These are phyloP conservation scores for Vitis hybrid DNA, from an alignment of 177 flowering plant species.

Conservation along the genomic window DNA sequence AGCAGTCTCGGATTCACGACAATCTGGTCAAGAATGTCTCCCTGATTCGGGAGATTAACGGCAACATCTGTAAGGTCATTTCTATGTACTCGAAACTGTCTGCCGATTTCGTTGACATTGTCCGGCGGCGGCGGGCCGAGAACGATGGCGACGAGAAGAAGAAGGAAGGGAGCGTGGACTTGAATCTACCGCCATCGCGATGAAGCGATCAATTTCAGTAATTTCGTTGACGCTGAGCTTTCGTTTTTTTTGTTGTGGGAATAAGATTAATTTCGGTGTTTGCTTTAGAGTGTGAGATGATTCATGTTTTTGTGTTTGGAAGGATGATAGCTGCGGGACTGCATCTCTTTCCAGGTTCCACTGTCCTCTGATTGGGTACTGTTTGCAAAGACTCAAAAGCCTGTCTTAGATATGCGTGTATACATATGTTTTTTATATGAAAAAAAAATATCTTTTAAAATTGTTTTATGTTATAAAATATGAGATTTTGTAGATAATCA, in stretches of 20 bases:
- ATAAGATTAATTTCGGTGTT: not conserved
- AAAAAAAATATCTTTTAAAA: too few species aligned
- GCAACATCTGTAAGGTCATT: conserved; percentile 20
- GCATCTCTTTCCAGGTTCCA: not conserved
- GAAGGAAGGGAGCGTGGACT: not conserved
- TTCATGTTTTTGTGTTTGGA: not conserved
- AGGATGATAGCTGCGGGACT: conserved; percentile 5
- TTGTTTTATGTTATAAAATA: too few species aligned
- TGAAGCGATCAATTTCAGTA: not conserved
- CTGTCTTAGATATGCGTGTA: too few species aligned
- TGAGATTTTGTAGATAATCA: too few species aligned
- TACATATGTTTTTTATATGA: too few species aligned
- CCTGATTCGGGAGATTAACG: conserved; percentile 26
- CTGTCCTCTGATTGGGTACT: too few species aligned
- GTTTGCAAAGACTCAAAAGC: too few species aligned
- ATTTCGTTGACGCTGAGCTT: not conserved
- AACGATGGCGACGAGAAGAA: not conserved
- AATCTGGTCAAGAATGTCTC: conserved; percentile 23
- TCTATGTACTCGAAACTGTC: conserved; percentile 27
- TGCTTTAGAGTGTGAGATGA: not conserved
- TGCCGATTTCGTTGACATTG: conserved; percentile 13
- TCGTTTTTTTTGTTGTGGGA: not conserved
- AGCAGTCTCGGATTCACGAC: conserved; percentile 26
- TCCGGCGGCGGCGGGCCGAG: conserved; percentile 10
- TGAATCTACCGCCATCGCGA: not conserved